Evolutionary conservation across 2,329 filamentous ascomycete genomes (phyloP).

Genomic region (Thelonectria olida): DNA sequence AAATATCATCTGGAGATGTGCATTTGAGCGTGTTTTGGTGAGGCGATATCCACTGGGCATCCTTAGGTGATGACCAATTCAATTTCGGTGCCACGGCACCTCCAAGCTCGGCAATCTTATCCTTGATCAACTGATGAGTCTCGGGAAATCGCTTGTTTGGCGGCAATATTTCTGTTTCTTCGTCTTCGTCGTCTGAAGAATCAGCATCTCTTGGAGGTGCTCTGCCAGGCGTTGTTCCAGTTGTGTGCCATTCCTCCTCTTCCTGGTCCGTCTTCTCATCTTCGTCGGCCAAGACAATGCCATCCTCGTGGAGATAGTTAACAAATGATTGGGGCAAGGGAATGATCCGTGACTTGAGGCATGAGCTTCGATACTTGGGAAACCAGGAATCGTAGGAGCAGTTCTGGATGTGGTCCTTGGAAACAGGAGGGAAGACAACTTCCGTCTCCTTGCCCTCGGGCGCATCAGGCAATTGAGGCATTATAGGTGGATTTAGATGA

Average conservation of each 20-base stretch:
- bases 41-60: constrained; percentile 90
- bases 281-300: constrained; percentile 85
- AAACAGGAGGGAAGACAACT: constrained; percentile 83
- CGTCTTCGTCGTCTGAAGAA: constrained; percentile 59
- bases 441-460: constrained; percentile 31
- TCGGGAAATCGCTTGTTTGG: constrained; percentile 72
- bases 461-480: constrained; percentile 47
- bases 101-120: constrained; percentile 81
- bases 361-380: constrained; percentile 80
- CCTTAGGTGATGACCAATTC: constrained; percentile 97
- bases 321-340: constrained; percentile 80
- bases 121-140: constrained; percentile 79
- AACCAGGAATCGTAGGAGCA: constrained; percentile 97
- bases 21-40: constrained; percentile 92
- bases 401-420: constrained; percentile 86
- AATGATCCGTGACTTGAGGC: constrained; percentile 87
- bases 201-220: constrained; percentile 54
- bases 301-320: constrained; percentile 88
- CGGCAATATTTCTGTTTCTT: constrained; percentile 48
- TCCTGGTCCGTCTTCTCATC: constrained; percentile 63
- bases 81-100: constrained; percentile 91
- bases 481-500: constrained; percentile 18
- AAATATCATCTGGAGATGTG: constrained; percentile 87
- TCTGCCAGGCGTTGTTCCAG: constrained; percentile 39
- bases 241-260: constrained; percentile 61